Evolutionary conservation across 2,329 filamentous ascomycete species (phyloP), one percentile per base, ranked within the genome.

Genomic region (Akanthomyces dipterigenus): DNA sequence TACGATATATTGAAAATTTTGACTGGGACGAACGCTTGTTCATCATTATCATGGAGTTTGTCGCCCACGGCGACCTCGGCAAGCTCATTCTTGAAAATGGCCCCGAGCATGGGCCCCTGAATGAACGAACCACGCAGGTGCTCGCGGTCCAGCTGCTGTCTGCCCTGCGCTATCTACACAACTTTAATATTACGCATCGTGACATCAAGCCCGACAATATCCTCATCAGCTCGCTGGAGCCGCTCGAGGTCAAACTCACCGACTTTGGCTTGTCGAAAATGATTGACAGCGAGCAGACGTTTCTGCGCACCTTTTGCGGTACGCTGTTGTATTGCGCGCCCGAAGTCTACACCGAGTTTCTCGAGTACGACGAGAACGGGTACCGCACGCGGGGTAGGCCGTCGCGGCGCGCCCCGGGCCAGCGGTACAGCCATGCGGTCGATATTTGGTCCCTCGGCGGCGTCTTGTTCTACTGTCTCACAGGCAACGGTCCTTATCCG

Each of bases 181-280:
- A 82, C 58, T 88, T 89, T 68, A 91, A 89, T 70, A 97, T 99
- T 67, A 98, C 93, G 0, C 95, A 99, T 75, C 89, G 95, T n/a
- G 95, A 99, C 73, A 92, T 99, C 70, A 99, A 99, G 72, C 95
- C 95, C 0, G 95, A 99, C 78, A 99, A 99, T 70, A 97, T 99
- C 63, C 80, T 99, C 45, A 90, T 98, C 66, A 81, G 87, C 12
- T 88, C 86, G 1, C 72, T 85, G 11, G 79, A 88, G 6, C 92
- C 93, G 0, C 84, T 96, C 54, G 80, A 84, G 16, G 88, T 98
- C 67, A 98, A 99, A 74, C 80, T 99, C 16, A 96, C 95, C 0
- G 95, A 99, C 71, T 99, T 99, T 77, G 95, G 95, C 3, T 77
- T 99, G 5, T 98, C 95, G 2, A 99, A 99, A 72, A 93, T 96